Base-by-base conservation (phyloP, 768 basidiomycete species). In the Tricholoma matsutake region DNA sequence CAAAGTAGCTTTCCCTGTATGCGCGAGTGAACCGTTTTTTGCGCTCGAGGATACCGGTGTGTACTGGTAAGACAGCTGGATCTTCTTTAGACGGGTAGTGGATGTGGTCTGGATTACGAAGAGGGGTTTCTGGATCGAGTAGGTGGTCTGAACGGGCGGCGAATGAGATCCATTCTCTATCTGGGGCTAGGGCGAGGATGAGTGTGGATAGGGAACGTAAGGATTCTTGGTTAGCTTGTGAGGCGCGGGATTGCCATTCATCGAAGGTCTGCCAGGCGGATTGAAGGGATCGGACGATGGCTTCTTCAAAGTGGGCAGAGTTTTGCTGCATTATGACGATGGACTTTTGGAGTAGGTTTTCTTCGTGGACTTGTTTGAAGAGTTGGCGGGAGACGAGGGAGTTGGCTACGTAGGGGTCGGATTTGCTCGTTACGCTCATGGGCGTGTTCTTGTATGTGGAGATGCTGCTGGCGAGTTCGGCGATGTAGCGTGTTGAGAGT, bases 301-400 rank as follows among this genome's bases (percentile, higher is more conserved):
- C 96, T 65, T 94, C 92, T 74, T 98, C 97, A 67, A 99, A 99
- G 71, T 96, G 89, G 20, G 96, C 96, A 14, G 89, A 92, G 72
- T 96, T 96, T 65, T 96, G 94, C 68, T 99, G 96, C 86, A 96
- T 98, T 73, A 99, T 96, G 69, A 99, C 88, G 69, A 98, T 92
- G 2, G 90, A 92, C 73, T 98, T 99, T 76, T 99, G 96, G 13
- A 99, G 86, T 0, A 95, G 87, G 71, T 99, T 99, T 76, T 99
- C 97, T 76, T 97, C 96, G 75, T 94, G 87, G 49, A 98, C 92
- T 76, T 98, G 96, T 66, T 91, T 92, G 64, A 87, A 84, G 14
- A 97, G 85, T 72, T 97, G 94, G 56, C 84, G 87, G 18, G 80
- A 73, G 37, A 96, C 94, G 59, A 84, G 78, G 58, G 80, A 76